Evolutionary conservation across 2,329 filamentous ascomycete species (phyloP).

Genomic region (Colletotrichum chlorophyti): DNA sequence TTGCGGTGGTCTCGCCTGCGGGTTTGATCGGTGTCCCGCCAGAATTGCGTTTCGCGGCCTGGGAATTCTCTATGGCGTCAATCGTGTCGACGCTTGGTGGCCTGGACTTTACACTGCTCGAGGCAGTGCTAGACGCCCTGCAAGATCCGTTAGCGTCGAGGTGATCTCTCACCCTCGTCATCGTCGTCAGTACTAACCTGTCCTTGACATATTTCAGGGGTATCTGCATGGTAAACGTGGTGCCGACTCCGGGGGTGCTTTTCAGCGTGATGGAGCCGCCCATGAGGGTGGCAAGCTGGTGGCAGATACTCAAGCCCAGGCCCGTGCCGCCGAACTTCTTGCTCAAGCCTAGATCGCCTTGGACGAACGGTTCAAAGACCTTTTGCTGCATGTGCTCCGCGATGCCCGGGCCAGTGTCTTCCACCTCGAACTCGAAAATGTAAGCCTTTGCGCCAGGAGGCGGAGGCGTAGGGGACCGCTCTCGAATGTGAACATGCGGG

Average conservation of each 20-base stretch:
- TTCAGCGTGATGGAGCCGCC: slow-evolving; percentile 75
- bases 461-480: slow-evolving; percentile 65
- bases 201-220: slow-evolving; percentile 80
- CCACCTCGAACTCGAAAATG: slow-evolving; percentile 85
- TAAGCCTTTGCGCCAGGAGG: slow-evolving; percentile 70
- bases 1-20: slow-evolving; percentile 38
- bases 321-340: slow-evolving; percentile 92
- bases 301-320: slow-evolving; percentile 86
- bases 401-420: slow-evolving; percentile 89
- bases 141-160: slow-evolving; percentile 11
- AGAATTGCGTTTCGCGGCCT: slow-evolving; percentile 17
- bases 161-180: no score
- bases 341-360: slow-evolving; percentile 87
- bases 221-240: slow-evolving; percentile 82
- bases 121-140: slow-evolving; percentile 60
- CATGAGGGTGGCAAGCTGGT: slow-evolving; percentile 85
- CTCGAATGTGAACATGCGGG: slow-evolving; percentile 55
- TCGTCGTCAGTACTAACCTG: slow-evolving; percentile 53
- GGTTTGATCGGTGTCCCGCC: slow-evolving; percentile 21
- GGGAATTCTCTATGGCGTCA: slow-evolving; percentile 38
- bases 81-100: slow-evolving; percentile 52
- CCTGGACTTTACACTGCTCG: slow-evolving; percentile 59
- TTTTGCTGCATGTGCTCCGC: slow-evolving; percentile 77
- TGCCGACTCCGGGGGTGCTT: slow-evolving; percentile 77
- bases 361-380: slow-evolving; percentile 94